A percentile compares a stretch with the other conserved stretches of the same genome.
Conservation (phyloP, 2,329 filamentous ascomycete genomes). For the Colletotrichum filicis region DNA sequence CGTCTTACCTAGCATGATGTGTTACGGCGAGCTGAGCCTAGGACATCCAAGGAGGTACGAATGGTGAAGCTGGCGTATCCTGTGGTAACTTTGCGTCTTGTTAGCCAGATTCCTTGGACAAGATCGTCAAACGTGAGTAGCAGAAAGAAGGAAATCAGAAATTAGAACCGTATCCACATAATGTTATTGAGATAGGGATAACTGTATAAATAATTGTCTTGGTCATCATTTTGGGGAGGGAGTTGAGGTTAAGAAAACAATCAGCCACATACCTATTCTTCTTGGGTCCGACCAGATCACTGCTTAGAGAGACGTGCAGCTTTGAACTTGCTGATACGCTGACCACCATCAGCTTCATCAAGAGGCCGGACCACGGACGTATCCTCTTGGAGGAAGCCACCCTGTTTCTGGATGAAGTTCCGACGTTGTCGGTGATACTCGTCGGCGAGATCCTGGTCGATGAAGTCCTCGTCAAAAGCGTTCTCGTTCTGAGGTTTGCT, state of each 20-base stretch:
- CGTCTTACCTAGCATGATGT: background rate
- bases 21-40: background rate
- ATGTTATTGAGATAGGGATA: constrained; percentile 32
- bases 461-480: constrained; percentile 67
- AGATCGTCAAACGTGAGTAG: background rate
- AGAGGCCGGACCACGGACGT: constrained; percentile 75
- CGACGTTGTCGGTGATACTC: constrained; percentile 89
- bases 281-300: constrained; percentile 45
- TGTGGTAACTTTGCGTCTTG: background rate
- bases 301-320: constrained; percentile 71
- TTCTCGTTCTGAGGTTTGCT: constrained; percentile 42
- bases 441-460: constrained; percentile 81
- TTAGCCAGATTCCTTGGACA: background rate
- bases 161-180: constrained; percentile 23
- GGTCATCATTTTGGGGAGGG: constrained; percentile 25
- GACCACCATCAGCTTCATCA: constrained; percentile 72
- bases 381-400: constrained; percentile 81
- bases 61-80: background rate
- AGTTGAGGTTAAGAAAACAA: background rate
- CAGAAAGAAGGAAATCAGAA: background rate
- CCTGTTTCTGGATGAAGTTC: constrained; percentile 82
- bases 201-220: constrained; percentile 32
- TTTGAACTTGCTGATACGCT: constrained; percentile 78
- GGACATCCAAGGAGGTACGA: background rate
- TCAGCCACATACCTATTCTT: constrained; percentile 34